A percentile compares a stretch with the other conserved stretches of the same genome.
phyloP scores from a whole-genome alignment of 169 alveolate genomes.

The Plasmodium vivax region DNA sequence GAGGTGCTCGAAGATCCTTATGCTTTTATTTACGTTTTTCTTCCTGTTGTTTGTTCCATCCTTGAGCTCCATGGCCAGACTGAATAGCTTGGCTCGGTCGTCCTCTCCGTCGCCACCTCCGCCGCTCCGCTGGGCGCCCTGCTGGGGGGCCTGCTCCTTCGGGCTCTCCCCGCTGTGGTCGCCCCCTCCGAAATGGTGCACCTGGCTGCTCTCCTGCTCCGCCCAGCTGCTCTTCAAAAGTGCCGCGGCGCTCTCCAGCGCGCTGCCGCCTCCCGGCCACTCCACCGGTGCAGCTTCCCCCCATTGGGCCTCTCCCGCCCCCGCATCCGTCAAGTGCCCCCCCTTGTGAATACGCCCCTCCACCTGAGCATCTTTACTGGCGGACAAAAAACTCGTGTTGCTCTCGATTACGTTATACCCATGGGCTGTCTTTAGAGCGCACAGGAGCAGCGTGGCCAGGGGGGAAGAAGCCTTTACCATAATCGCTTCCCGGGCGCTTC shows the following conservation, averaged over 20 bases:
- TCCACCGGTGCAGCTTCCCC: too few relatives aligned
- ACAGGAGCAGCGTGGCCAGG: background rate
- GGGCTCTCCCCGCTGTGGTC: background rate
- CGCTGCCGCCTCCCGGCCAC: background rate
- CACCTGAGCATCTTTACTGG: background rate
- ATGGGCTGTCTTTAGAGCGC: slow-evolving; percentile 12
- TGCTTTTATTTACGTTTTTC: slow-evolving; percentile 34
- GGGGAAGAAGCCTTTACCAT: background rate
- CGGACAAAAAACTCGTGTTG: slow-evolving; percentile 34
- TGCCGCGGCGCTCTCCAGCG: background rate
- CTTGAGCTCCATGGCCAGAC: slow-evolving; percentile 51
- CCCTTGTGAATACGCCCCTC: background rate
- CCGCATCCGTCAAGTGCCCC: background rate
- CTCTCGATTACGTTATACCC: slow-evolving; percentile 38
- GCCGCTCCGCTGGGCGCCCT: background rate
- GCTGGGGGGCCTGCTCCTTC: background rate
- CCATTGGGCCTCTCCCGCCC: background rate
- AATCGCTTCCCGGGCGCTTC: slow-evolving; percentile 1
- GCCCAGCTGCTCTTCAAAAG: background rate
- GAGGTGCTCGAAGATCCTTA: slow-evolving; percentile 31
- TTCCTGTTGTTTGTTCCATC: slow-evolving; percentile 51
- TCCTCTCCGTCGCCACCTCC: slow-evolving; percentile 3
- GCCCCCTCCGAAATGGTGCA: background rate
- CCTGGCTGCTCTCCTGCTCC: background rate
- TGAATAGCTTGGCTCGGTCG: slow-evolving; percentile 17